Percentiles rank a stretch among this genome's conserved stretches.
phyloP scores from a whole-genome alignment of 768 basidiomycete genomes.

The Cytidiella melzeri region DNA sequence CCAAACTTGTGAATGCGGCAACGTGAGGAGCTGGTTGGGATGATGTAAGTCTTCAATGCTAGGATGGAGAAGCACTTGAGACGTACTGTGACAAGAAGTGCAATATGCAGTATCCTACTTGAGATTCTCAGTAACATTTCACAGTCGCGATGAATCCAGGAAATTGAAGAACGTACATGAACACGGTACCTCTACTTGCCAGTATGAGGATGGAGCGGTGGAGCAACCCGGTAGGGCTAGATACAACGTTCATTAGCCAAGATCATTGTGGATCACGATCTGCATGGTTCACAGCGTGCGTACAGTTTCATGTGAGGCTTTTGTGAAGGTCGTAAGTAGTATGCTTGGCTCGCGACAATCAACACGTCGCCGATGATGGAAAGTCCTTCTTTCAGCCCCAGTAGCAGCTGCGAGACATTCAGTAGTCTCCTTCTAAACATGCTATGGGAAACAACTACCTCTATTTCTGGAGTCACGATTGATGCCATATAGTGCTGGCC shows the following conservation, averaged over 20 bases:
- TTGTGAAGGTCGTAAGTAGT: conserved; percentile 10
- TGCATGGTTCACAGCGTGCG: too few relatives aligned
- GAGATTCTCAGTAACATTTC: too few relatives aligned
- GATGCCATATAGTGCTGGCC: background rate
- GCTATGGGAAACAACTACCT: too few relatives aligned
- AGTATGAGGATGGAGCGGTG: conserved; percentile 13
- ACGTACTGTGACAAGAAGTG: background rate
- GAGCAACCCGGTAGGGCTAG: conserved; percentile 12
- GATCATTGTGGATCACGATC: too few relatives aligned
- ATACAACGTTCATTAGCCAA: too few relatives aligned
- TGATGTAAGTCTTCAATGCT: too few relatives aligned
- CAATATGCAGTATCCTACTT: background rate
- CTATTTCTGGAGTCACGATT: background rate
- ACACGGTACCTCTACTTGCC: conserved; percentile 18
- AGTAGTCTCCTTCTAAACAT: too few relatives aligned
- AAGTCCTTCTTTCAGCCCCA: conserved; percentile 13
- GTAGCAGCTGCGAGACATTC: too few relatives aligned
- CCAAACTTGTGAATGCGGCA: conserved; percentile 14
- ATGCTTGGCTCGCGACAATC: conserved; percentile 13
- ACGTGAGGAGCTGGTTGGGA: conserved; percentile 9
- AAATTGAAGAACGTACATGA: conserved; percentile 13
- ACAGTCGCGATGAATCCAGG: too few relatives aligned
- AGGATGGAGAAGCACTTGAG: too few relatives aligned
- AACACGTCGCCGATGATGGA: conserved; percentile 10
- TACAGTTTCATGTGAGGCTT: conserved; percentile 17